Conservation (phyloP, 129 eudicot species). For the Artemisia annua region DNA sequence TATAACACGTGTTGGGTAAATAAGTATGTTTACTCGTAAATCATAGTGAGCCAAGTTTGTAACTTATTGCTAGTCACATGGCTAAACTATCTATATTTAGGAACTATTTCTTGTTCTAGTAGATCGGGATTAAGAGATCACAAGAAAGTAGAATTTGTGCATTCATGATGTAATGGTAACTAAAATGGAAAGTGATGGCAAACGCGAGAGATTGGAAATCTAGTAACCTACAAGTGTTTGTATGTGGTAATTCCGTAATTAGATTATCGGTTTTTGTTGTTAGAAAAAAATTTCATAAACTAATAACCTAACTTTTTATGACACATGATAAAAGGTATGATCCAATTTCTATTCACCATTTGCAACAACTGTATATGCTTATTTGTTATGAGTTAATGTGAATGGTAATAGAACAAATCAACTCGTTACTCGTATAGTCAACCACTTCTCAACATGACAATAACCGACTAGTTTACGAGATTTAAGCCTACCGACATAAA, state of each 20-base stretch:
- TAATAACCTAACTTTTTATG: too few relatives aligned
- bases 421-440: too few relatives aligned
- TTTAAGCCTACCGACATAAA: too few relatives aligned
- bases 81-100: conserved; percentile 17
- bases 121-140: conserved; percentile 7
- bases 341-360: too few relatives aligned
- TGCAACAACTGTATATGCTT: too few relatives aligned
- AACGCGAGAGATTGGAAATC: conserved; percentile 15
- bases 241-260: not conserved
- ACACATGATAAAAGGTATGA: too few relatives aligned
- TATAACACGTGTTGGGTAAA: not conserved
- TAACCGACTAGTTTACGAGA: too few relatives aligned
- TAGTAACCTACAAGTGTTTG: not conserved
- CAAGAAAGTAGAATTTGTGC: conserved; percentile 2
- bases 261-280: not conserved
- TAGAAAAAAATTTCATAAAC: too few relatives aligned
- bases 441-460: too few relatives aligned
- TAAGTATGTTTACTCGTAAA: not conserved
- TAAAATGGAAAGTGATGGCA: conserved; percentile 1
- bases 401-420: too few relatives aligned
- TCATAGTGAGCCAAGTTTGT: conserved; percentile 16
- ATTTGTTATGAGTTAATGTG: too few relatives aligned
- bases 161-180: conserved; percentile 10
- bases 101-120: conserved; percentile 37
- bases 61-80: conserved; percentile 24